These are phyloP conservation scores for Phytophthora sojae DNA, from an alignment of 352 stramenopile species.

Conservation along the genomic window DNA sequence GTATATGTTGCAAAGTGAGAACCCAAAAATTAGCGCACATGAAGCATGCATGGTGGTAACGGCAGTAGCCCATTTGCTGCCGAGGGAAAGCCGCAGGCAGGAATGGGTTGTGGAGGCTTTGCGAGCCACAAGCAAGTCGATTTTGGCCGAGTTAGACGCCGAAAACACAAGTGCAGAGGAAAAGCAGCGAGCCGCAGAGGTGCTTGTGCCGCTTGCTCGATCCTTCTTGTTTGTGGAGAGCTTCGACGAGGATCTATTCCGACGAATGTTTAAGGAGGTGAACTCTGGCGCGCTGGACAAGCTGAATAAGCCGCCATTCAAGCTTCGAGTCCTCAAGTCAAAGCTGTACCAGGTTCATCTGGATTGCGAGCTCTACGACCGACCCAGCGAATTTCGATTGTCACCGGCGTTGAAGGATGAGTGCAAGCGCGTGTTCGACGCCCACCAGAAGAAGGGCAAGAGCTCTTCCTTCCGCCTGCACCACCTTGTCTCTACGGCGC, in stretches of 20 bases:
- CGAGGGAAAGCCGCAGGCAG: constrained; percentile 58
- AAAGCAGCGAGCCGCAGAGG: constrained; percentile 34
- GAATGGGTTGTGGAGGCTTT: constrained; percentile 62
- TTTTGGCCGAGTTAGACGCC: constrained; percentile 35
- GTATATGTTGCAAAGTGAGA: constrained; percentile 42
- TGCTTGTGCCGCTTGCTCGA: constrained; percentile 54
- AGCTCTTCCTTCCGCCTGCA: constrained; percentile 65
- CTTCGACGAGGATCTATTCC: constrained; percentile 67
- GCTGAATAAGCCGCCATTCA: constrained; percentile 37
- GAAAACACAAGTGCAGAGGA: constrained; percentile 32
- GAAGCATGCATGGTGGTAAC: constrained; percentile 62
- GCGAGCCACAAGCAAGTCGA: constrained; percentile 42
- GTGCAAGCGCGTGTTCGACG: constrained; percentile 56
- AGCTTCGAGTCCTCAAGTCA: constrained; percentile 45
- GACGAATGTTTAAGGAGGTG: constrained; percentile 49
- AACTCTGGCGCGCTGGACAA: constrained; percentile 54
- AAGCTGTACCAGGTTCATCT: constrained; percentile 78
- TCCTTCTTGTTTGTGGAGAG: constrained; percentile 59
- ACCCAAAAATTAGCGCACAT: constrained; percentile 43
- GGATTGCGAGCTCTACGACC: constrained; percentile 53
- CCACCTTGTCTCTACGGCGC: constrained; percentile 61
- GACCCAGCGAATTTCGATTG: constrained; percentile 47
- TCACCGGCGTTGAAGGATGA: constrained; percentile 33
- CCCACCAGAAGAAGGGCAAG: constrained; percentile 58
- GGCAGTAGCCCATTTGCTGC: constrained; percentile 53